Evolutionary conservation across 768 basidiomycete species (phyloP), one percentile per base, ranked within the genome.

Genomic region (Leccinum boreale): DNA sequence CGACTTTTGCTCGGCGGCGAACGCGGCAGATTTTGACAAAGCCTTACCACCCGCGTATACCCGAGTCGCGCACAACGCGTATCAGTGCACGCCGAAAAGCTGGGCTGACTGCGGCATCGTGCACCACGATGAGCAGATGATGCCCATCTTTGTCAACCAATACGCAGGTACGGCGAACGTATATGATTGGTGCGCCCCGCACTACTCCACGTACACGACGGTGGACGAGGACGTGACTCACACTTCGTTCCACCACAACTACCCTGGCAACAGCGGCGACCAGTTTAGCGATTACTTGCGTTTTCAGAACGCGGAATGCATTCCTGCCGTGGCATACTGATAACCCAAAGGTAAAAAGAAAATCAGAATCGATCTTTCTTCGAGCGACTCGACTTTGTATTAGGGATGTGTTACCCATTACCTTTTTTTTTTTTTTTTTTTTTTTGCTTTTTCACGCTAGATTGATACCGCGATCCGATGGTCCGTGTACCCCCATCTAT

Each of bases 121-220:
- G 45, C 58, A 56, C n/a, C 42, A 44, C 19, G 17, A 44, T 11
- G 60, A 60, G 33, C 63, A 66, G 28, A 62, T 44, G 42, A 44
- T 66, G 52, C 71, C 71, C 9, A 60, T 70, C 33, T 73, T 71
- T 23, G 60, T 71, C 56, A 72, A 71, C 24, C 63, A 71, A 31
- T 69, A 63, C 19, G 65, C 58, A 8, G 64, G 60, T 0, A 2
- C 50, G 1, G 28, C 60, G 28, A 36, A 54, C 47, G 28, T 60
- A 15, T 70, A 68, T 26, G 66, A 68, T 39, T 71, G 70, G 70
- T 72, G 60, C 19, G 46, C 60, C n/a, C 56, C 65, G 1, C 50
- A 60, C 55, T 66, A 70, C n/a, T 21, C 15, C 21, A 31, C 55
- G 17, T 67, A 56, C 49, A 26, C 42, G 10, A 19, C 42, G n/a